Evolutionary conservation across 805 yeast species (phyloP).

Genomic region (Barnettozyma populi): DNA sequence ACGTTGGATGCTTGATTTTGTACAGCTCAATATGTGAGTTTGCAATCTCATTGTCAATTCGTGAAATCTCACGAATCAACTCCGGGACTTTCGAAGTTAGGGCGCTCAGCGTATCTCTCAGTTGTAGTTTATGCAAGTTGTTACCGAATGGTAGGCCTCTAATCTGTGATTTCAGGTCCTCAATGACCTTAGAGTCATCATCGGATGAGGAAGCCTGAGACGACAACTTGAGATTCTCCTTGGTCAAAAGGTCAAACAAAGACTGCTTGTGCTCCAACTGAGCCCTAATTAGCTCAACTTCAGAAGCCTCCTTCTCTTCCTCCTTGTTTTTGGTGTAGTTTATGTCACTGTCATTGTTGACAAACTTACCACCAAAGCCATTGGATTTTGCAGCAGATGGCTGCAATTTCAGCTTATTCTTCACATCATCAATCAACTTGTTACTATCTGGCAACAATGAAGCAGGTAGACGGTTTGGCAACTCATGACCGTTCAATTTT

Average conservation of each 20-base stretch:
- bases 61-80: conserved; percentile 56
- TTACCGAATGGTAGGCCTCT: conserved; percentile 35
- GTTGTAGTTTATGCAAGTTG: conserved; percentile 32
- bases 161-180: conserved; percentile 58
- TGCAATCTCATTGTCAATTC: conserved; percentile 65
- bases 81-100: conserved; percentile 69
- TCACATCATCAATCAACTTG: conserved; percentile 66
- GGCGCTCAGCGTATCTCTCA: conserved; percentile 52
- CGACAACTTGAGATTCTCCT: conserved; percentile 19
- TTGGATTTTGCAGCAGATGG: conserved; percentile 13
- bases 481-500: conserved; percentile 79
- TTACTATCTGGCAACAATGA: conserved; percentile 87
- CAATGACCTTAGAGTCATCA: conserved; percentile 51
- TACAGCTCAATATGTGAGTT: conserved; percentile 59
- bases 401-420: conserved; percentile 38
- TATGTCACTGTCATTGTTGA: conserved; percentile 64
- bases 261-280: conserved; percentile 67
- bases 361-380: conserved; percentile 45
- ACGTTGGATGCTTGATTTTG: conserved; percentile 62
- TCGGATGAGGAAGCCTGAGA: conserved; percentile 19
- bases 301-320: conserved; percentile 29
- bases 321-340: conserved; percentile 59
- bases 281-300: conserved; percentile 51
- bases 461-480: conserved; percentile 80
- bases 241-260: conserved; percentile 63